A percentile compares a stretch with the other conserved stretches of the same genome.
phyloP scores from a whole-genome alignment of 73 alveolate species.

The Paramecium sonneborni region DNA sequence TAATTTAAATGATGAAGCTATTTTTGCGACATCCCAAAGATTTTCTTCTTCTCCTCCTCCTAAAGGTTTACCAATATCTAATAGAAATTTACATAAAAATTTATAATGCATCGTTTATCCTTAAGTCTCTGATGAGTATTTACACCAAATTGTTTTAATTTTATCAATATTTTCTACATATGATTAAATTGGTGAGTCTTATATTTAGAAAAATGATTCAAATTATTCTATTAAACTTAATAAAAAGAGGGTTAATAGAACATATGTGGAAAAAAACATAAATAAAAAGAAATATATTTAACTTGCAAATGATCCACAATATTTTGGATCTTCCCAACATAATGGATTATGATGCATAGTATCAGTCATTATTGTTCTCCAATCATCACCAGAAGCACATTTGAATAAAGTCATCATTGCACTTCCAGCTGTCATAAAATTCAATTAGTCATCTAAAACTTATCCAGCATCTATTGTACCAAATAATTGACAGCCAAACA shows the following conservation, averaged over 20 bases:
- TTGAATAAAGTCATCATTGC: slow-evolving; percentile 20
- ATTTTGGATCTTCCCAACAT: slow-evolving; percentile 33
- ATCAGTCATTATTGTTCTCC: slow-evolving; percentile 44
- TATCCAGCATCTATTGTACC: slow-evolving; percentile 34
- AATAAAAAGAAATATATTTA: not conserved
- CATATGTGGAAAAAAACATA: slow-evolving; percentile 8
- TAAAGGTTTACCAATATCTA: slow-evolving; percentile 34
- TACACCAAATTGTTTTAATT: slow-evolving; percentile 52
- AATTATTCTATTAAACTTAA: slow-evolving; percentile 35
- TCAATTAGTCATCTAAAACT: slow-evolving; percentile 7
- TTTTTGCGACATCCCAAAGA: slow-evolving; percentile 50
- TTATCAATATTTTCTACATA: slow-evolving; percentile 42
- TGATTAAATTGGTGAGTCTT: not conserved
- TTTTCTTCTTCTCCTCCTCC: slow-evolving; percentile 8
- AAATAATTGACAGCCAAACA: not conserved
- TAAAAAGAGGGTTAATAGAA: not conserved
- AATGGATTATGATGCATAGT: slow-evolving; percentile 31
- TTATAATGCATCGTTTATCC: slow-evolving; percentile 42
- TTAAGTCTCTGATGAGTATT: not conserved
- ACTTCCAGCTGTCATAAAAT: not conserved
- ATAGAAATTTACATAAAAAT: not conserved
- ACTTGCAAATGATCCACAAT: slow-evolving; percentile 32
- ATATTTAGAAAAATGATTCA: not conserved
- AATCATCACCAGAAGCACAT: slow-evolving; percentile 48
- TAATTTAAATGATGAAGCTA: slow-evolving; percentile 30